A percentile compares a stretch with the other conserved stretches of the same genome.
phyloP scores from a whole-genome alignment of 2,329 filamentous ascomycete genomes.

The Calonectria ilicicola region DNA sequence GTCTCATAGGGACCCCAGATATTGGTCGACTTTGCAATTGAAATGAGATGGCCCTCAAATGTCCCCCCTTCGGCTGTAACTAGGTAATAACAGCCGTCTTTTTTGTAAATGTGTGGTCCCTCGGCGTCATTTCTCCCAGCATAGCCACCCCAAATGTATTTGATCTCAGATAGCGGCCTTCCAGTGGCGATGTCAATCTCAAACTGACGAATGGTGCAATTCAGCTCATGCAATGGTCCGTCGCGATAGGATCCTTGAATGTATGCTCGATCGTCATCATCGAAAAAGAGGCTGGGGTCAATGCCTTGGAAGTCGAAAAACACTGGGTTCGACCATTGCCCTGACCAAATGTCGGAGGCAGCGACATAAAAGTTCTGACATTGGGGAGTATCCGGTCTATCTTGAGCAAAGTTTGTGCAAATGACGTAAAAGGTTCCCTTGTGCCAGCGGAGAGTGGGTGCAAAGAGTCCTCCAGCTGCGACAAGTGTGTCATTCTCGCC shows the following conservation, averaged over 20 bases:
- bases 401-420: constrained; percentile 10
- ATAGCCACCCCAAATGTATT: constrained; percentile 7
- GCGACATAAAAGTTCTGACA: constrained; percentile 12
- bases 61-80: constrained; percentile 64
- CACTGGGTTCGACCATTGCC: constrained; percentile 17
- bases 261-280: constrained; percentile 42
- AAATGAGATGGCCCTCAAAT: constrained; percentile 52
- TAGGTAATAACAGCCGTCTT: constrained; percentile 59
- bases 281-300: constrained; percentile 27
- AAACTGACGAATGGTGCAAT: constrained; percentile 27
- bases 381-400: background rate
- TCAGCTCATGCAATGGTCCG: constrained; percentile 34
- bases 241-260: constrained; percentile 39
- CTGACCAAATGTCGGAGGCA: constrained; percentile 13
- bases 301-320: constrained; percentile 43
- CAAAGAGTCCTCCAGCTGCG: constrained; percentile 17
- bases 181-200: constrained; percentile 50
- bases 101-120: constrained; percentile 59
- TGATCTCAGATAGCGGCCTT: constrained; percentile 42
- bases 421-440: constrained; percentile 14
- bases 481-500: background rate
- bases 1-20: constrained; percentile 50
- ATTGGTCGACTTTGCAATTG: constrained; percentile 54
- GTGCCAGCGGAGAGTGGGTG: constrained; percentile 18
- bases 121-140: background rate